Conservation (phyloP, 495 filamentous ascomycete species). For the Neurospora tetraspora region DNA sequence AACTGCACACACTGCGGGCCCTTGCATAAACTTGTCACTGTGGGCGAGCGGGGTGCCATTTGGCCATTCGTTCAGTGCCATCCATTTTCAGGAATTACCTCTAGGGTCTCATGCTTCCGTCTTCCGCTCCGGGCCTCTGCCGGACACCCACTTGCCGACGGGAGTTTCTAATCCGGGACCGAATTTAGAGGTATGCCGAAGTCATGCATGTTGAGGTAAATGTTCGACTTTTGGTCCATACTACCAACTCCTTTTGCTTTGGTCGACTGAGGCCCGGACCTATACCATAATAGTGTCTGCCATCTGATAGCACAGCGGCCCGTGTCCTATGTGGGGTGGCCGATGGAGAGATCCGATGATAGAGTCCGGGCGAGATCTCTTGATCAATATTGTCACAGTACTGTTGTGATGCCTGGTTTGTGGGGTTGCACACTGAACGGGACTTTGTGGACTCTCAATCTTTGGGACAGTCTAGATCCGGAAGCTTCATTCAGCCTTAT, state of each 20-base stretch:
- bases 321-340: not conserved
- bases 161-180: not conserved
- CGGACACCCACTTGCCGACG: not conserved
- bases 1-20: not conserved
- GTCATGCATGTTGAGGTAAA: not conserved
- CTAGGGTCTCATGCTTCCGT: not conserved
- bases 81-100: not conserved
- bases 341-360: not conserved
- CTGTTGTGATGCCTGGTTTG: not conserved
- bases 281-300: no score
- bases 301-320: not conserved
- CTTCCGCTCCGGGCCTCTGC: not conserved
- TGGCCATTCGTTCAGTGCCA: not conserved
- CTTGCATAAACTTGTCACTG: slow-evolving; percentile 1
- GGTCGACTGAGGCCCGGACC: no score
- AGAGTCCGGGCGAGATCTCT: not conserved
- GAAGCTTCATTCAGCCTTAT: not conserved
- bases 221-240: not conserved
- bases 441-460: not conserved
- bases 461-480: not conserved
- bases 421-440: not conserved
- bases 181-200: not conserved
- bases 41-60: not conserved
- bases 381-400: not conserved
- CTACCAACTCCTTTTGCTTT: not conserved